Percentiles rank a stretch among this genome's conserved stretches.
Evolutionary conservation across 129 eudicot species (phyloP).

Genomic region (Flaveria brownii): DNA sequence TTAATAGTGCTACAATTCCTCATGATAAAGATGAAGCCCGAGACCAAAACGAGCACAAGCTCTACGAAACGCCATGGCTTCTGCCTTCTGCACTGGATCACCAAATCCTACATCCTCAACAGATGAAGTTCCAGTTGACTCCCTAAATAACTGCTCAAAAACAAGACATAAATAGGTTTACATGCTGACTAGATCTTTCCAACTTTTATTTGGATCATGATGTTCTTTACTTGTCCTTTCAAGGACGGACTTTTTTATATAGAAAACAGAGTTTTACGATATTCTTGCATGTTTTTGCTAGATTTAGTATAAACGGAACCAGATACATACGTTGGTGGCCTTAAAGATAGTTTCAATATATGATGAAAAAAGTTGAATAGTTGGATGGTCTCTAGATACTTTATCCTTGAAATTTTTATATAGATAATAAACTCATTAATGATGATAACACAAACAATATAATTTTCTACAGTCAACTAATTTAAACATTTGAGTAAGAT

Average conservation of each 20-base stretch:
- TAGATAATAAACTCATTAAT: neutral
- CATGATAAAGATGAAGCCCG: slow-evolving; percentile 95
- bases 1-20: slow-evolving; percentile 48
- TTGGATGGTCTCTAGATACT: neutral
- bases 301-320: neutral
- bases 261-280: no score
- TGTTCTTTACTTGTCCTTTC: neutral
- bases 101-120: slow-evolving; percentile 57
- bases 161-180: slow-evolving; percentile 12
- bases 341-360: neutral
- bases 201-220: neutral
- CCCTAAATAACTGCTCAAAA: slow-evolving; percentile 65
- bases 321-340: neutral
- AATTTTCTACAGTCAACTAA: neutral
- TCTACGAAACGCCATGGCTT: slow-evolving; percentile 92
- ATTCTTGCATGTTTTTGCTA: no score
- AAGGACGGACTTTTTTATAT: neutral
- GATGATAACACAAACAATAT: neutral
- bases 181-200: neutral
- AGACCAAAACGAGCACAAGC: slow-evolving; percentile 99
- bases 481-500: neutral
- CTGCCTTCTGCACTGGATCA: slow-evolving; percentile 93
- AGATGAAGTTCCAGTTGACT: slow-evolving; percentile 83
- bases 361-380: slow-evolving; percentile 1
- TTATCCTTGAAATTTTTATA: neutral